Conservation (phyloP, 2,329 filamentous ascomycete genomes). For the Balansia obtecta region DNA sequence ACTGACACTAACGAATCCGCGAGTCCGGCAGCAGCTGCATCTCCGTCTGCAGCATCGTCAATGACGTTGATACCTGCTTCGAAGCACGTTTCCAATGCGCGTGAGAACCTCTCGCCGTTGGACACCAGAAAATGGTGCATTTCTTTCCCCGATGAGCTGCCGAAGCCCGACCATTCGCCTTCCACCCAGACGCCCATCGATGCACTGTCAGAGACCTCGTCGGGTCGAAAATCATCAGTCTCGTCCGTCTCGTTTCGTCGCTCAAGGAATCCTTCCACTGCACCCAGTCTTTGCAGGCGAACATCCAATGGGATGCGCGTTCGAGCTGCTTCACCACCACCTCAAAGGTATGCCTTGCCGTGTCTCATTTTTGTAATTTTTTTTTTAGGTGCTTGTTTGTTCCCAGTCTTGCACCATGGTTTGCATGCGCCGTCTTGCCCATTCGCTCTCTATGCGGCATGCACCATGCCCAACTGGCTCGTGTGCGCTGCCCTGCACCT, state of each 20-base stretch:
- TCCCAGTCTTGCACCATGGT: neutral
- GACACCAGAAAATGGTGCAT: conserved; percentile 22
- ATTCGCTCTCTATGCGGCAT: neutral
- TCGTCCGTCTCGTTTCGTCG: conserved; percentile 5
- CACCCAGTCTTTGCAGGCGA: neutral
- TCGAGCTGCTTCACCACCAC: conserved; percentile 6
- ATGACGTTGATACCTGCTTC: conserved; percentile 1
- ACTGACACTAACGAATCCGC: neutral
- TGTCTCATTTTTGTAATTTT: neutral
- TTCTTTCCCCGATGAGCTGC: conserved; percentile 22
- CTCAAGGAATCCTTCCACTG: conserved; percentile 3
- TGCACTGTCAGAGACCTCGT: conserved; percentile 5
- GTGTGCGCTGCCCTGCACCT: neutral
- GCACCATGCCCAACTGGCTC: neutral
- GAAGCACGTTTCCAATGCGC: conserved; percentile 14
- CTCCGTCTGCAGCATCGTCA: neutral
- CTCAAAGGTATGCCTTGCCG: conserved; percentile 3
- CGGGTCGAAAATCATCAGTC: conserved; percentile 6
- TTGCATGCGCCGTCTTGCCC: neutral
- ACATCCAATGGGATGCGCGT: neutral
- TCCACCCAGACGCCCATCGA: conserved; percentile 3
- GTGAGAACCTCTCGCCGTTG: conserved; percentile 13
- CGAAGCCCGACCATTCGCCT: conserved; percentile 12
- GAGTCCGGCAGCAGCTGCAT: neutral
- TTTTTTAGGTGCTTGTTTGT: neutral